Evolutionary conservation across 352 stramenopile species (phyloP).

Genomic region (Phytophthora palmivora): DNA sequence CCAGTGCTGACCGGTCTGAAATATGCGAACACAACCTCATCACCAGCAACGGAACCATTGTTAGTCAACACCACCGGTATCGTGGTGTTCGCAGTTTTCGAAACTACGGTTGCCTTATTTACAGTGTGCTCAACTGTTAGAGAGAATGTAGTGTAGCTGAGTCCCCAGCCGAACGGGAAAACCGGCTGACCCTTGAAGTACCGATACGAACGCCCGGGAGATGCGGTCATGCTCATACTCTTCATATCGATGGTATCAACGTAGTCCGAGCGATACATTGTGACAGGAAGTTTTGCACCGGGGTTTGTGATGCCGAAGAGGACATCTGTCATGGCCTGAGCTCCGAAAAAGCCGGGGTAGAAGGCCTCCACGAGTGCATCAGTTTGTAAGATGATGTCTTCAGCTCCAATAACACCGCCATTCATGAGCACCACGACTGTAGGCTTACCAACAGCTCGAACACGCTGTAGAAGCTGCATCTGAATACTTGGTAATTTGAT

Average conservation of each 20-base stretch:
- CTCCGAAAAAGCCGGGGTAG: conserved; percentile 3
- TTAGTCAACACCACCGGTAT: neutral
- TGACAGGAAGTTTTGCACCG: conserved; percentile 1
- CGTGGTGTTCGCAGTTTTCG: neutral
- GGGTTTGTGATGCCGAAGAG: neutral
- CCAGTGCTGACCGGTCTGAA: conserved; percentile 1
- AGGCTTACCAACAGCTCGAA: conserved; percentile 1
- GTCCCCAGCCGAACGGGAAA: conserved; percentile 5
- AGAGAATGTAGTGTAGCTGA: conserved; percentile 4
- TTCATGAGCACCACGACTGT: conserved; percentile 4
- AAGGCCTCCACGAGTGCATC: conserved; percentile 4
- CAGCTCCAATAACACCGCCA: neutral
- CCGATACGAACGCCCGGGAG: neutral
- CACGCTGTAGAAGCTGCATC: conserved; percentile 2
- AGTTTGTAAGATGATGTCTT: conserved; percentile 5
- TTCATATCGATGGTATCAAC: conserved; percentile 3
- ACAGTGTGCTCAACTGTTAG: neutral
- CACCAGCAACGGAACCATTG: neutral
- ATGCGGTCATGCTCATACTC: conserved; percentile 5
- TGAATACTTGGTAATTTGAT: conserved; percentile 4
- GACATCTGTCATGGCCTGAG: neutral
- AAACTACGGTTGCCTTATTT: neutral
- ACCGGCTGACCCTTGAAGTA: conserved; percentile 6
- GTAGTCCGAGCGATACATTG: conserved; percentile 7
- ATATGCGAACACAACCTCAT: conserved; percentile 7